phyloP scores from a whole-genome alignment of 2,329 filamentous ascomycete species.

The Pestalotiopsis sp. region DNA sequence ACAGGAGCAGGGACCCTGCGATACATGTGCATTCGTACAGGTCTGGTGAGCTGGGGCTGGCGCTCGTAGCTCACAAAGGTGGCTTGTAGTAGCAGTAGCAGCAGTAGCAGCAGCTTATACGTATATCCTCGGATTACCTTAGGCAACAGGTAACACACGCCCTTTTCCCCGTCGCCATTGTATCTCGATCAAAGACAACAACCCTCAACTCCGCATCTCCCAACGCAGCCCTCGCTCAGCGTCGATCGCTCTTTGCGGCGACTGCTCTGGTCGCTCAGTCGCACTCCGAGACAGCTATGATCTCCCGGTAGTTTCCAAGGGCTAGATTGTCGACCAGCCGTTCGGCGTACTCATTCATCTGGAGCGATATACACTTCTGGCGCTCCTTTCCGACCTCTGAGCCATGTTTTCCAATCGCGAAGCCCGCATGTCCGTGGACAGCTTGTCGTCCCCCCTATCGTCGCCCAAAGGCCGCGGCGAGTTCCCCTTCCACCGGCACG shows the following conservation, averaged over 20 bases:
- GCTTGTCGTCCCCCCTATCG: slow-evolving; percentile 58
- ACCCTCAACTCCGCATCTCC: background rate
- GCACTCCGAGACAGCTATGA: slow-evolving; percentile 43
- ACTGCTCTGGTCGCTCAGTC: slow-evolving; percentile 20
- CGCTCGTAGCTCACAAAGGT: slow-evolving; percentile 4
- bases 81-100: no score
- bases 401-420: slow-evolving; percentile 62
- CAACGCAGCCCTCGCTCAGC: background rate
- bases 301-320: slow-evolving; percentile 47
- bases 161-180: background rate
- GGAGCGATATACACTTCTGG: background rate
- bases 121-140: background rate
- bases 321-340: slow-evolving; percentile 37
- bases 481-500: slow-evolving; percentile 60
- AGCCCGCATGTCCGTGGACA: slow-evolving; percentile 68
- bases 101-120: background rate
- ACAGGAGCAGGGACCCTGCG: background rate
- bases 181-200: background rate
- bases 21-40: background rate
- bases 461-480: slow-evolving; percentile 54
- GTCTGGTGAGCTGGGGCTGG: background rate
- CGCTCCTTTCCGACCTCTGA: slow-evolving; percentile 22
- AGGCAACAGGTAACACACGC: background rate
- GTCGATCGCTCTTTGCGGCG: background rate
- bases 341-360: slow-evolving; percentile 29